Evolutionary conservation across 306 rosid species (phyloP), one percentile per base, ranked within the genome.

Genomic region (Prunus dulcis): DNA sequence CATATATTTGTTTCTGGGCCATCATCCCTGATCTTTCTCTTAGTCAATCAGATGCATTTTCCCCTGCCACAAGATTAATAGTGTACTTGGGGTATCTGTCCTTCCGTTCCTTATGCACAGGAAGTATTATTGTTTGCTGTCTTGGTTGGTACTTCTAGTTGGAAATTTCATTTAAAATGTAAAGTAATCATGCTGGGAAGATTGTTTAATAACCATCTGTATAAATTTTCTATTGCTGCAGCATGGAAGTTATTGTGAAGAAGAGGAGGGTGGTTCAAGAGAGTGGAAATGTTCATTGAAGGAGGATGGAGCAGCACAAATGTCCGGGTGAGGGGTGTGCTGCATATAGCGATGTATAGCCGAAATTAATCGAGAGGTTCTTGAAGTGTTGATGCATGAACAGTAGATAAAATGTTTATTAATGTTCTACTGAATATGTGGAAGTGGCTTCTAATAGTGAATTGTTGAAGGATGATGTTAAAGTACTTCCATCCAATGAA

Each of bases 161-260:
- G 25, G 27, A n/a, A 19, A 14, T 15, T 51, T 18, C 6, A 14
- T 52, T 52, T 17, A 52, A 17, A 52, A 52, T 17, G 57, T 52
- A 5, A 46, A 68, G 22, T 8, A 46, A 68, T 14, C 9, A 2
- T 49, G 51, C 11, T 69, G 32, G 46, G 41, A 13, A 65, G 28
- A 15, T 64, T 17, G 43, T n/a, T 64, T 17, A 41, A 5, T 57
- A 20, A 25, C 28, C 45, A n/a, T 80, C 66, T 9, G 18, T 9
- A 12, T 58, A 19, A 49, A 67, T 18, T 55, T 65, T 2, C 63
- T 62, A 52, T 32, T 81, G 78, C 11, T 87, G 86, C 89, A 91
- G 98, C 86, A 2, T 93, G 98, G 97, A 87, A 91, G 85, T 76
- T 88, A 19, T 69, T 83, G 85, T 91, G 85, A 86, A 76, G 69